phyloP scores from a whole-genome alignment of 805 yeast species.

The Teunomyces pallodes region DNA sequence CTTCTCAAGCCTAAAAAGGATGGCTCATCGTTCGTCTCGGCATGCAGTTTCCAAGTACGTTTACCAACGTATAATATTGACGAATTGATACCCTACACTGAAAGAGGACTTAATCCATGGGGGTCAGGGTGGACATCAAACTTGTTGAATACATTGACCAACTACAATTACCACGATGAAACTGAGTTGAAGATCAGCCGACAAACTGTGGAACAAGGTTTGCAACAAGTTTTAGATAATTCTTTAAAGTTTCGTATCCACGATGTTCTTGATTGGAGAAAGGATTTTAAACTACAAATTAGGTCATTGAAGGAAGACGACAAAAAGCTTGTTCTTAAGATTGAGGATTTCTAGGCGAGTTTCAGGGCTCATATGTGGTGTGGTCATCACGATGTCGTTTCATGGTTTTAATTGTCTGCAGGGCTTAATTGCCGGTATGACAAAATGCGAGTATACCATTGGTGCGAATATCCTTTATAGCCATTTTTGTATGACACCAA shows the following conservation, averaged over 20 bases:
- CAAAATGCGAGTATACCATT: background rate
- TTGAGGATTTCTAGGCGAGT: slow-evolving; percentile 33
- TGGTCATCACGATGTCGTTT: too few relatives aligned
- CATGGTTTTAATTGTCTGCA: background rate
- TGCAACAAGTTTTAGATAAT: slow-evolving; percentile 21
- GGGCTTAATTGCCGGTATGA: background rate
- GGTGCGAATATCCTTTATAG: background rate
- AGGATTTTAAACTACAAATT: slow-evolving; percentile 27
- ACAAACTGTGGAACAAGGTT: slow-evolving; percentile 36
- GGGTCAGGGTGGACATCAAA: slow-evolving; percentile 30
- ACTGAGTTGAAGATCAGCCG: slow-evolving; percentile 23
- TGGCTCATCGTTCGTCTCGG: slow-evolving; percentile 33
- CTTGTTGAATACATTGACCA: slow-evolving; percentile 27
- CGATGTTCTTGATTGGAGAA: slow-evolving; percentile 37
- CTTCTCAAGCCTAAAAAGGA: slow-evolving; percentile 35
- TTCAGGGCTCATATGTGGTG: background rate
- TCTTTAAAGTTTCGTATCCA: slow-evolving; percentile 32
- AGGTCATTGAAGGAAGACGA: slow-evolving; percentile 26
- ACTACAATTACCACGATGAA: slow-evolving; percentile 36
- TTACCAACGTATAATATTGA: slow-evolving; percentile 37
- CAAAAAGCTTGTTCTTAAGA: slow-evolving; percentile 31
- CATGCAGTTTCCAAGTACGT: slow-evolving; percentile 28
- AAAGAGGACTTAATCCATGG: slow-evolving; percentile 33
- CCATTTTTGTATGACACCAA: background rate
- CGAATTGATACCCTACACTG: slow-evolving; percentile 19